Conservation (phyloP, 225 moss, liverwort and hornwort genomes). For the Neckera pumila region DNA sequence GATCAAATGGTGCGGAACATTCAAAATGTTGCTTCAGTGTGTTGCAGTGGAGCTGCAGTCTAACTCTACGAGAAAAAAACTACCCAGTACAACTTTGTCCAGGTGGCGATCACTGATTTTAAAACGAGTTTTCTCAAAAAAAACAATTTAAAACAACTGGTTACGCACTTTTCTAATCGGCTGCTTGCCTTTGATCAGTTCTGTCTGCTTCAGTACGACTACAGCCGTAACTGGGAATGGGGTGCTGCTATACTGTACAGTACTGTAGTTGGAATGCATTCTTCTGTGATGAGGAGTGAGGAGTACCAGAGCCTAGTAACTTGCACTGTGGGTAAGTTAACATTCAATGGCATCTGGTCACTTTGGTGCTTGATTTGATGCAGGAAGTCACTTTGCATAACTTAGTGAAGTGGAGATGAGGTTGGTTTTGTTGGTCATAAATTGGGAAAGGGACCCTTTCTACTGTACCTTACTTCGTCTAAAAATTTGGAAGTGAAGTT, state of each 20-base stretch:
- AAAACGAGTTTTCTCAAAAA: neutral
- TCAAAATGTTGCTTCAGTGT: no score
- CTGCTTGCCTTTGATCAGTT: neutral
- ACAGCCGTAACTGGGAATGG: no score
- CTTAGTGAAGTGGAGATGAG: neutral
- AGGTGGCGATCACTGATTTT: neutral
- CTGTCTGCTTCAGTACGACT: neutral
- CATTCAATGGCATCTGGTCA: neutral
- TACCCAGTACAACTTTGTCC: neutral
- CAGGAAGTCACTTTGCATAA: neutral
- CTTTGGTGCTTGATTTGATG: neutral
- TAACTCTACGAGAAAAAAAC: neutral
- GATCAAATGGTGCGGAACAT: no score
- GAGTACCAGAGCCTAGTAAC: neutral
- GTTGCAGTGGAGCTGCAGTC: no score
- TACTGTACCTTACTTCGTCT: neutral
- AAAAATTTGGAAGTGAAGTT: neutral
- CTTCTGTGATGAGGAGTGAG: no score
- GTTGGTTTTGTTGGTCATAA: neutral
- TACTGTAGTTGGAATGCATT: no score
- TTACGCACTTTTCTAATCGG: neutral
- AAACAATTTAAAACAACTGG: neutral
- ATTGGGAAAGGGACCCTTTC: neutral
- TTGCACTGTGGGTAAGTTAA: neutral
- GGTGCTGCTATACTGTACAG: no score